Evolutionary conservation across 1,139 yeast genomes (phyloP), one percentile per base, ranked within the genome.

Genomic region (Lodderomyces elongisporus): DNA sequence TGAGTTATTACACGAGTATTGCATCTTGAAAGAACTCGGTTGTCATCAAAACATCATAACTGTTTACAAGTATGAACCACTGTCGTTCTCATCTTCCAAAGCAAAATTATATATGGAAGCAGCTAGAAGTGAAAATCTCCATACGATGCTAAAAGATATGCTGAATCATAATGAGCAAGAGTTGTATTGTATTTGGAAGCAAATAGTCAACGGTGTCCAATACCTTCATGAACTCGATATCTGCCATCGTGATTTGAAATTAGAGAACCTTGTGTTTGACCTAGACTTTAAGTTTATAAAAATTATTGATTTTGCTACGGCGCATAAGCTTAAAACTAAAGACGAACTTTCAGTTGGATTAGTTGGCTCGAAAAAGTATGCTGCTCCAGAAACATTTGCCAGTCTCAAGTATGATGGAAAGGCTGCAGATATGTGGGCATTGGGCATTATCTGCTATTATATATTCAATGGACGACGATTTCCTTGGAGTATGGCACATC

Each of bases 391-490:
- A 46, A 60, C 69, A 14, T 58, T 57, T 28, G 38, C 48, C 12
- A 36, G 34, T 10, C 43, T 73, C 8, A 46, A 44, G 10, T 74
- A 74, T 44, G 56, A 63, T 36, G 74, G 76, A 0, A 51, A 46
- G 31, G 50, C 49, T 22, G 58, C 61, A 5, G 79, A 74, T 42
- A 47, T 70, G 8, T 74, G 80, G 80, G 64, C 77, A 0, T 39
- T 70, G 25, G 79, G 73, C 0, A 56, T 72, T 2, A 51, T 72
- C 3, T 45, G 69, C 2, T 61, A 57, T 37, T 63, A 57, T 40
- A 42, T 68, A 38, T 13, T 57, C 3, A 44, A 47, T 16, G 40
- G 44, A 16, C 22, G 7, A 10, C 43, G 34, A 18, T 54, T 48
- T 30, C 71, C 71, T 4, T 68, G 74, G 74, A 51, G 51, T 39